Percentiles rank a stretch among this genome's conserved stretches.
These are phyloP conservation scores for Umbelopsis isabellina DNA, from an alignment of 192 early-diverging fungal genomes.

Conservation along the genomic window DNA sequence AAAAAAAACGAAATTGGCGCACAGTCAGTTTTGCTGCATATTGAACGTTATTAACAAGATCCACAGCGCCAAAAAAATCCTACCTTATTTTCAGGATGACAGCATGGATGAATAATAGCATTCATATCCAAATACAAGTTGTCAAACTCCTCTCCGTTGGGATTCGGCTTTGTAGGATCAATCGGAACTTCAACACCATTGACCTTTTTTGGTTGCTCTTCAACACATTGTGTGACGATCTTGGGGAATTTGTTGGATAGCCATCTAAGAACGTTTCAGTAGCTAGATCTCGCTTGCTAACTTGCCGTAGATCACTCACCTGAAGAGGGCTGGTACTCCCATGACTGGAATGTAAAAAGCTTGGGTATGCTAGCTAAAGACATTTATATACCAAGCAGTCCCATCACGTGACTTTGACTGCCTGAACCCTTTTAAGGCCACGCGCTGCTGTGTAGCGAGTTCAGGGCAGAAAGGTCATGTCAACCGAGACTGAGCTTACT, in stretches of 20 bases:
- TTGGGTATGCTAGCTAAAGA: neutral
- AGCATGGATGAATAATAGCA: conserved; percentile 89
- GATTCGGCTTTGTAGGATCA: conserved; percentile 87
- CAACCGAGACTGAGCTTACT: neutral
- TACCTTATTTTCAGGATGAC: conserved; percentile 77
- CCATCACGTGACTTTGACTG: neutral
- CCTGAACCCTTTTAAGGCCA: neutral
- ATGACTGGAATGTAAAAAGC: conserved; percentile 41
- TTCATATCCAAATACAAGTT: conserved; percentile 99
- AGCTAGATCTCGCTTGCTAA: neutral
- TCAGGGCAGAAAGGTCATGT: neutral
- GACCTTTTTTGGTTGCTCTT: conserved; percentile 69
- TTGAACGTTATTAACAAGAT: neutral
- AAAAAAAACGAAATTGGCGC: neutral
- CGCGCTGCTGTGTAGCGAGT: neutral
- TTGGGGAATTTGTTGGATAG: conserved; percentile 76
- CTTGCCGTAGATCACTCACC: conserved; percentile 35
- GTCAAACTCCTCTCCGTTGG: conserved; percentile 90
- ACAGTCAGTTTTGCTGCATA: neutral
- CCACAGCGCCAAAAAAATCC: neutral
- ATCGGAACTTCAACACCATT: conserved; percentile 83
- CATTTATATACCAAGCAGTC: conserved; percentile 1
- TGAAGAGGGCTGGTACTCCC: conserved; percentile 83
- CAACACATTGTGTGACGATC: conserved; percentile 68
- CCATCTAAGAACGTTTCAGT: conserved; percentile 53